Evolutionary conservation across 2,329 filamentous ascomycete genomes (phyloP).

Genomic region (Colletotrichum sidae): DNA sequence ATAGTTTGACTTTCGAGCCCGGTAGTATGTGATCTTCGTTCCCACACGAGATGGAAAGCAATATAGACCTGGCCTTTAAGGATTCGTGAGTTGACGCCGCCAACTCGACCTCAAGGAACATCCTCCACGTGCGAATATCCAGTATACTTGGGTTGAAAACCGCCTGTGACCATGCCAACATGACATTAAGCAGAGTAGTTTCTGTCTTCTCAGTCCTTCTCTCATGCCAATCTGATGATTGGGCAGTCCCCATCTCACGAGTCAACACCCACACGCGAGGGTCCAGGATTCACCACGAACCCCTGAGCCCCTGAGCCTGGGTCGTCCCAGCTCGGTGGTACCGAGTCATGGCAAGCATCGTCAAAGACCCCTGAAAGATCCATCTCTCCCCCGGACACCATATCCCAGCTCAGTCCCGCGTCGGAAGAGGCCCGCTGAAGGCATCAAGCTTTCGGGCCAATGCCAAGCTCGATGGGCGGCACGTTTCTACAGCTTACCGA

Average conservation of each 20-base stretch:
- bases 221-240: no score
- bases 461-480: constrained; percentile 9
- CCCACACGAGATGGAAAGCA: not conserved
- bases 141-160: no score
- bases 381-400: not conserved
- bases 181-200: no score
- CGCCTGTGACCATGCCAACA: no score
- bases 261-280: constrained; percentile 6
- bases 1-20: no score
- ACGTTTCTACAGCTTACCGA: constrained; percentile 5
- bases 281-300: not conserved
- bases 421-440: constrained; percentile 2
- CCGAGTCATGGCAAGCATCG: constrained; percentile 13
- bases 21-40: no score
- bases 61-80: no score
- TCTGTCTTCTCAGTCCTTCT: no score
- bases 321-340: constrained; percentile 5
- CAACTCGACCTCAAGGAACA: no score
- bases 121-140: no score
- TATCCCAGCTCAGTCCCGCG: not conserved
- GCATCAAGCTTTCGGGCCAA: constrained; percentile 9
- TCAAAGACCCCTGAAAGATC: no score
- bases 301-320: not conserved
- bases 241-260: not conserved
- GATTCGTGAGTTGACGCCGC: no score